phyloP scores from a whole-genome alignment of 1,139 yeast species.

The Yamadazyma dendronema region DNA sequence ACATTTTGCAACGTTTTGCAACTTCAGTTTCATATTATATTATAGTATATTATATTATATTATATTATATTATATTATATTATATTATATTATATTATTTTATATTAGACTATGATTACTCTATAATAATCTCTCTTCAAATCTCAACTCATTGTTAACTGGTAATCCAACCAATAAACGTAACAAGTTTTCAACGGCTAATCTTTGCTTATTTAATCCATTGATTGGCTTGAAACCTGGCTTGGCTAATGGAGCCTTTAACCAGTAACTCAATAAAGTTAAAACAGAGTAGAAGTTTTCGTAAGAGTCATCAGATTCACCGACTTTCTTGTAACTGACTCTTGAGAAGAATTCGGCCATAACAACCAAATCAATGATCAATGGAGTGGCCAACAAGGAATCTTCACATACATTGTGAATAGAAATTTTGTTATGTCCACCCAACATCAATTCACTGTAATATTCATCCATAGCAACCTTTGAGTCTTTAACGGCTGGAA shows the following conservation, averaged over 20 bases:
- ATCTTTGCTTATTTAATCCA: conserved; percentile 92
- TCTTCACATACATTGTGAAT: conserved; percentile 97
- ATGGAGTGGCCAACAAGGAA: conserved; percentile 89
- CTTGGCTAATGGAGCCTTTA: conserved; percentile 92
- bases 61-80: no score
- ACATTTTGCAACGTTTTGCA: no score
- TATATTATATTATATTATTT: background rate
- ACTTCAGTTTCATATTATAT: no score
- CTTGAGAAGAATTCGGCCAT: conserved; percentile 89
- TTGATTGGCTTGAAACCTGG: conserved; percentile 89
- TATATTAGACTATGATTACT: background rate
- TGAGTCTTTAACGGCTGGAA: conserved; percentile 93
- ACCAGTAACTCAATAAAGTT: conserved; percentile 90
- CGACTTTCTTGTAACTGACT: conserved; percentile 67
- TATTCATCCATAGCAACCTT: conserved; percentile 99
- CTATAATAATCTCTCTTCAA: conserved; percentile 73
- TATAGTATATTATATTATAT: no score
- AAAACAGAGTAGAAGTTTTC: conserved; percentile 80
- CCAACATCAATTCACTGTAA: conserved; percentile 94
- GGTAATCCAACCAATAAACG: conserved; percentile 90
- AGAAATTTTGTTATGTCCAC: conserved; percentile 93
- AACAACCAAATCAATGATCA: conserved; percentile 86
- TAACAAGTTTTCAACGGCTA: conserved; percentile 86
- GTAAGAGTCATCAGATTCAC: conserved; percentile 35
- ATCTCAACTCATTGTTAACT: conserved; percentile 85